These are phyloP conservation scores for Xylaria sp. DNA, from an alignment of 2,329 filamentous ascomycete species.

Conservation along the genomic window DNA sequence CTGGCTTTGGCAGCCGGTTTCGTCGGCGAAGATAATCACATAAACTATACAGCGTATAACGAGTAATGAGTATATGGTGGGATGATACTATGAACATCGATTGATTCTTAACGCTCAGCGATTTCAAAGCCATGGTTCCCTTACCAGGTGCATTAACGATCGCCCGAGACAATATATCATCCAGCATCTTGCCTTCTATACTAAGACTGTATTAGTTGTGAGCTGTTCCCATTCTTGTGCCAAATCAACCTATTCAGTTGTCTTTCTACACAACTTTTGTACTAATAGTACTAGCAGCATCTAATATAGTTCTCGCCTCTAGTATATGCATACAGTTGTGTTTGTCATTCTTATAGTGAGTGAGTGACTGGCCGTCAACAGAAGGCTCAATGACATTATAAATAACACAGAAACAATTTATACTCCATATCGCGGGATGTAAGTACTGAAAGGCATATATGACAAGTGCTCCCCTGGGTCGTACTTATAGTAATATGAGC, in stretches of 20 bases:
- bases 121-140: neutral
- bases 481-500: neutral
- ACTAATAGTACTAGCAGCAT: neutral
- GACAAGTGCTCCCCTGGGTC: neutral
- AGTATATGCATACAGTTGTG: too few relatives aligned
- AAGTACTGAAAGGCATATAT: neutral
- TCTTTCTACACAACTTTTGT: neutral
- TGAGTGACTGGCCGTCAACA: too few relatives aligned
- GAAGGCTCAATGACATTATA: neutral
- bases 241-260: neutral
- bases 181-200: neutral
- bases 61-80: conserved; percentile 27
- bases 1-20: conserved; percentile 67
- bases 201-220: neutral
- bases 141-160: neutral
- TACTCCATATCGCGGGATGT: neutral
- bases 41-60: conserved; percentile 13
- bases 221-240: too few relatives aligned
- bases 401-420: neutral
- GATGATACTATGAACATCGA: neutral
- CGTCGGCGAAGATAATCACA: conserved; percentile 57
- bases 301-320: too few relatives aligned
- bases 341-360: too few relatives aligned
- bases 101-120: conserved; percentile 5
- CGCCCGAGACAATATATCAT: neutral